A percentile compares a stretch with the other conserved stretches of the same genome.
Conservation (phyloP, 768 basidiomycete species). For the Lactarius indigo region DNA sequence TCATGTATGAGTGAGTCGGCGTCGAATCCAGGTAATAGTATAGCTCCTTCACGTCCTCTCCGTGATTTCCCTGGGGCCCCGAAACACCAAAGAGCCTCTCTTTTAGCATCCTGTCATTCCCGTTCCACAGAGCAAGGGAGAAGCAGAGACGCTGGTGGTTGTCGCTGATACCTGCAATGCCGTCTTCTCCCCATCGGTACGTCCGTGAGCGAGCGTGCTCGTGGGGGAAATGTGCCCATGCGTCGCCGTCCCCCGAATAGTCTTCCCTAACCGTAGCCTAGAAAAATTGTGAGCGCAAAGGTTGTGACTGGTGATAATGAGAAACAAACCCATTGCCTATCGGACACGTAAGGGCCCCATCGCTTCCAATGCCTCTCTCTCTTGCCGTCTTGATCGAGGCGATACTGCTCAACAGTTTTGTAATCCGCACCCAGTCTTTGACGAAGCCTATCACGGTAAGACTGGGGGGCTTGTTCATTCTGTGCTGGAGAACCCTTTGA, state of each 20-base stretch:
- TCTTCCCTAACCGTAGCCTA: conserved; percentile 98
- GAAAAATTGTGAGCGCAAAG: conserved; percentile 22
- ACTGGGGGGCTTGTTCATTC: conserved; percentile 23
- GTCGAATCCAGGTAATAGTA: conserved; percentile 99
- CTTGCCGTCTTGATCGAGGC: conserved; percentile 78
- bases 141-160: conserved; percentile 95
- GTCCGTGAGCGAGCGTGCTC: conserved; percentile 90
- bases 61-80: conserved; percentile 97
- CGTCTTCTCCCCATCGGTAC: conserved; percentile 99
- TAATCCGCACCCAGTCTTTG: conserved; percentile 67
- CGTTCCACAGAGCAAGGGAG: conserved; percentile 92
- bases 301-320: neutral
- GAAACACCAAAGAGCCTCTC: conserved; percentile 96
- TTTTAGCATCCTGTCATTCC: conserved; percentile 89
- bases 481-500: conserved; percentile 16
- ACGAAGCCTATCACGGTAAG: conserved; percentile 64
- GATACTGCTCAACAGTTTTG: conserved; percentile 75
- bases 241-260: conserved; percentile 94
- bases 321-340: conserved; percentile 88
- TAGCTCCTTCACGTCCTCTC: conserved; percentile 98
- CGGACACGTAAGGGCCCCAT: conserved; percentile 97
- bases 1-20: conserved; percentile 99
- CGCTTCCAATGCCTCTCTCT: conserved; percentile 93
- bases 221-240: conserved; percentile 94
- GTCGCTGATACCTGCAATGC: conserved; percentile 94